These are phyloP conservation scores for Magnolia officinalis DNA, from an alignment of 164 flowering plant genomes.

Conservation along the genomic window DNA sequence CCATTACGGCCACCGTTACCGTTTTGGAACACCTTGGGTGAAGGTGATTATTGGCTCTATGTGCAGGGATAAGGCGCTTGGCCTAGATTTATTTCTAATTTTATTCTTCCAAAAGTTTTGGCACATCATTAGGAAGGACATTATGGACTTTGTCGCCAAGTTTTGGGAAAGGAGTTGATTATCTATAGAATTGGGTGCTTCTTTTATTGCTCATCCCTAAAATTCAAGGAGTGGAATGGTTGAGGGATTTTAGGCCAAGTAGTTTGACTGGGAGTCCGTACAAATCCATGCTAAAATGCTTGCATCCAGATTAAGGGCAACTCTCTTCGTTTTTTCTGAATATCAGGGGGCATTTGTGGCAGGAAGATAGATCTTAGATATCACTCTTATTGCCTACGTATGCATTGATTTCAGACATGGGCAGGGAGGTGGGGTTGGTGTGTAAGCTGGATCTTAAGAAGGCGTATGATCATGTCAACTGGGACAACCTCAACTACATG, in stretches of 20 bases:
- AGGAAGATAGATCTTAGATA: neutral
- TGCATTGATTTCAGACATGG: neutral
- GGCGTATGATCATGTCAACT: neutral
- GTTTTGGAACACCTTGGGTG: no score
- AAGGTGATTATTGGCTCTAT: no score
- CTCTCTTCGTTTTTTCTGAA: neutral
- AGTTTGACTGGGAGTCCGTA: neutral
- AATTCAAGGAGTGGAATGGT: neutral
- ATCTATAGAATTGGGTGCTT: no score
- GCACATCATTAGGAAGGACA: no score
- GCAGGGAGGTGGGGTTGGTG: neutral
- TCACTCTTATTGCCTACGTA: neutral
- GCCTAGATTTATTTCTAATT: no score
- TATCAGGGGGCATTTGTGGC: neutral
- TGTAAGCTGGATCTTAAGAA: neutral
- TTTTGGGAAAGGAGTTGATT: no score
- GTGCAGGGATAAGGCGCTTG: no score
- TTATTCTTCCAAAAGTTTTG: no score
- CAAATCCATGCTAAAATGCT: neutral
- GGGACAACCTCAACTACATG: neutral
- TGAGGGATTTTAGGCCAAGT: neutral
- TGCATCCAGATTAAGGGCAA: neutral
- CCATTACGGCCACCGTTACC: no score
- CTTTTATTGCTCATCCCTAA: no score
- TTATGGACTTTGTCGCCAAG: no score